Evolutionary conservation across 495 filamentous ascomycete species (phyloP).

Genomic region (Aspergillus panamensis): DNA sequence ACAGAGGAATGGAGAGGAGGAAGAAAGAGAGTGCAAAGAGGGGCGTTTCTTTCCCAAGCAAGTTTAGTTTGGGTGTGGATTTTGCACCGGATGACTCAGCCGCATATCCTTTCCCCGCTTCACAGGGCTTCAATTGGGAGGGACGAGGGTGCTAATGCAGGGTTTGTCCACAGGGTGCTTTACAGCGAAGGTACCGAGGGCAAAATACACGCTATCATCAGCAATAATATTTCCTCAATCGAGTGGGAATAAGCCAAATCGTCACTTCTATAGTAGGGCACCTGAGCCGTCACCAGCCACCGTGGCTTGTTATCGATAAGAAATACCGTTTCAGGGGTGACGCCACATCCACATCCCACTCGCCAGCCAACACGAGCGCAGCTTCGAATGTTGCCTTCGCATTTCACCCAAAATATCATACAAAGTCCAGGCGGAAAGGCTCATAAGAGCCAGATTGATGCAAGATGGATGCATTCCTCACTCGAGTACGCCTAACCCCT

Average conservation of each 20-base stretch:
- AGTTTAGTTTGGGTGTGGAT: conserved; percentile 16
- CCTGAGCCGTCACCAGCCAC: conserved; percentile 8
- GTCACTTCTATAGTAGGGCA: not conserved
- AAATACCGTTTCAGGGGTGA: conserved; percentile 18
- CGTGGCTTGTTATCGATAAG: conserved; percentile 41
- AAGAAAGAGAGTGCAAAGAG: conserved; percentile 23
- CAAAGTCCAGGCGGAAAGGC: not conserved
- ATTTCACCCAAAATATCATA: not conserved
- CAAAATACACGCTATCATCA: too few relatives aligned
- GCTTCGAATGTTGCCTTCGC: not conserved
- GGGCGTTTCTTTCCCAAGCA: conserved; percentile 18
- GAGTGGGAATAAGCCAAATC: too few relatives aligned
- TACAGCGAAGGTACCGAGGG: too few relatives aligned
- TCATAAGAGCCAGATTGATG: not conserved
- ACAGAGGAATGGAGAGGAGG: conserved; percentile 9
- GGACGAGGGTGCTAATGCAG: not conserved
- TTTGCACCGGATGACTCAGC: conserved; percentile 45
- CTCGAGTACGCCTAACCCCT: conserved; percentile 47
- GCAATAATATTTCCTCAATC: too few relatives aligned
- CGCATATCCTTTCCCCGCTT: conserved; percentile 15
- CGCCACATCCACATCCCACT: conserved; percentile 9
- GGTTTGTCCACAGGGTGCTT: too few relatives aligned
- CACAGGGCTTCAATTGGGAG: not conserved
- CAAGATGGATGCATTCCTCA: conserved; percentile 76
- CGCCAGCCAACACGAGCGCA: conserved; percentile 6